These are phyloP conservation scores for Plenodomus lindquistii DNA, from an alignment of 2,329 filamentous ascomycete species.

Conservation along the genomic window DNA sequence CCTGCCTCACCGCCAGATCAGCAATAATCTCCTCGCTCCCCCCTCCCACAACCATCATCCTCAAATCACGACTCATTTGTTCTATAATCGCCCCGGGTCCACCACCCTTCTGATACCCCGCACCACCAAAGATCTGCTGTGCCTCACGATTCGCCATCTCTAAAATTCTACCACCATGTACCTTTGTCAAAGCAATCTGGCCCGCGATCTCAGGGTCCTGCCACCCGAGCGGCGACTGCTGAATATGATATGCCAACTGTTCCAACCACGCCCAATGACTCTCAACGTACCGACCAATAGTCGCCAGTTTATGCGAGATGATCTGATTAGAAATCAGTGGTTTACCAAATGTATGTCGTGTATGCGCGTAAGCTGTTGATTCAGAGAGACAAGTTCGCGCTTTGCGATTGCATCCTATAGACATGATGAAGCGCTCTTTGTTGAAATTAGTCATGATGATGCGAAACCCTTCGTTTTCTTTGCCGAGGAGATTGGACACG, in stretches of 20 bases:
- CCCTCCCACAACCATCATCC: slow-evolving; percentile 58
- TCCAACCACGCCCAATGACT: slow-evolving; percentile 65
- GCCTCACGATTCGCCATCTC: slow-evolving; percentile 58
- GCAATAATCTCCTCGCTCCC: slow-evolving; percentile 61
- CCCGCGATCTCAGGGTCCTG: slow-evolving; percentile 46
- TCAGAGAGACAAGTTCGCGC: slow-evolving; percentile 60
- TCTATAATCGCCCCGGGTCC: slow-evolving; percentile 56
- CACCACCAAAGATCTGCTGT: slow-evolving; percentile 59
- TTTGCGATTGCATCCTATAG: slow-evolving; percentile 60
- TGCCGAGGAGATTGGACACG: slow-evolving; percentile 56
- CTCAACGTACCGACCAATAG: slow-evolving; percentile 63
- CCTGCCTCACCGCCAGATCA: slow-evolving; percentile 57
- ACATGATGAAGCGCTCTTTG: slow-evolving; percentile 62
- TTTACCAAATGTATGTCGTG: slow-evolving; percentile 62
- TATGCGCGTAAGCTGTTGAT: slow-evolving; percentile 56
- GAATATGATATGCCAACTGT: slow-evolving; percentile 61
- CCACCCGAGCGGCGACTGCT: slow-evolving; percentile 48
- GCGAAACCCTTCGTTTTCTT: slow-evolving; percentile 60
- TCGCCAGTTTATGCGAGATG: slow-evolving; percentile 64
- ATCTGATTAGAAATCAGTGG: slow-evolving; percentile 62
- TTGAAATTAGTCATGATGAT: slow-evolving; percentile 62
- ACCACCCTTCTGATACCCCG: slow-evolving; percentile 56
- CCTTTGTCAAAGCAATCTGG: slow-evolving; percentile 51
- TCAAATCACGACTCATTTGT: slow-evolving; percentile 58
- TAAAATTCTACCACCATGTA: slow-evolving; percentile 55